Conservation (phyloP, 2,329 filamentous ascomycete genomes). For the Penicillium sp. region DNA sequence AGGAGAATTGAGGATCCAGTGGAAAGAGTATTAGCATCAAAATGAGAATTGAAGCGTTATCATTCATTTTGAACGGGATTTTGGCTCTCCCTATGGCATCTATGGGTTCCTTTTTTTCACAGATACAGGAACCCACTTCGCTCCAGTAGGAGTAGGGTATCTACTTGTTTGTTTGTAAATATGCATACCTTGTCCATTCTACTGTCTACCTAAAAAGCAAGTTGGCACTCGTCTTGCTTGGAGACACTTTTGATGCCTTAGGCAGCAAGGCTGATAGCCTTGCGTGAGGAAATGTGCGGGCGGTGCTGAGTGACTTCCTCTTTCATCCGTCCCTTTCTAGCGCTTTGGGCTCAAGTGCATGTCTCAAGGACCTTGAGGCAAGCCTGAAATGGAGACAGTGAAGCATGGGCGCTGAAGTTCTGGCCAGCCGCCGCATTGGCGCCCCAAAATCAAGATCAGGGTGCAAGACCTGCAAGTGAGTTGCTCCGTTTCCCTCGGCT, state of each 20-base stretch:
- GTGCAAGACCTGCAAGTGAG: constrained; percentile 28
- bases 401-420: not conserved
- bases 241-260: not conserved
- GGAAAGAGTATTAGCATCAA: too few relatives aligned
- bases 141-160: too few relatives aligned
- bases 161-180: too few relatives aligned
- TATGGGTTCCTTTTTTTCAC: too few relatives aligned
- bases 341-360: not conserved
- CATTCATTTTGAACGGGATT: not conserved
- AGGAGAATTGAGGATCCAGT: not conserved
- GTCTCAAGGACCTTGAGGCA: not conserved
- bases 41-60: not conserved
- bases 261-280: not conserved
- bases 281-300: not conserved
- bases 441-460: constrained; percentile 19
- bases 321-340: not conserved
- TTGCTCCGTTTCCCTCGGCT: not conserved
- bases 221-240: not conserved
- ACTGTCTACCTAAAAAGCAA: not conserved
- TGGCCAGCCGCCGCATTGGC: constrained; percentile 13
- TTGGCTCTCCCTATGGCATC: not conserved
- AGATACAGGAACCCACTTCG: too few relatives aligned
- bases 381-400: not conserved
- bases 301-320: not conserved
- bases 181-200: too few relatives aligned